Conservation (phyloP, 306 rosid genomes). For the Amphicarpaea edgeworthii region DNA sequence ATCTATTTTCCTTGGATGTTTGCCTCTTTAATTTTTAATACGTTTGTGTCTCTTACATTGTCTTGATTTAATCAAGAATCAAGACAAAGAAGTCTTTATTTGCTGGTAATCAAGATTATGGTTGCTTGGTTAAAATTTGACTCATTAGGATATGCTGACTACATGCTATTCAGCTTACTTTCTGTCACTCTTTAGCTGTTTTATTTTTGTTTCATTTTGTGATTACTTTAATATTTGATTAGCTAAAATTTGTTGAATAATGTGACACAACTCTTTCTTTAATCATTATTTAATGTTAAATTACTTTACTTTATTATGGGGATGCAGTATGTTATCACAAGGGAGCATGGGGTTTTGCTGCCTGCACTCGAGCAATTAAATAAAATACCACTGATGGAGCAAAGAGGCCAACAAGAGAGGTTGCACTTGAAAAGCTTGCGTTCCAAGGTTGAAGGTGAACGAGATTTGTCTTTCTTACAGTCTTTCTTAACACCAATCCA, state of each 20-base stretch:
- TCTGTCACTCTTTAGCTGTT: neutral
- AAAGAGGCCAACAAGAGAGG: conserved; percentile 94
- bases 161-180: conserved; percentile 4
- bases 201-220: neutral
- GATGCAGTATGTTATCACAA: conserved; percentile 84
- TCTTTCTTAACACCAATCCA: conserved; percentile 86
- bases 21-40: conserved; percentile 20
- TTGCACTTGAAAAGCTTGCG: conserved; percentile 80
- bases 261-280: neutral
- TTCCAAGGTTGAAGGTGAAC: conserved; percentile 73
- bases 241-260: conserved; percentile 30
- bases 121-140: neutral
- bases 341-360: conserved; percentile 78
- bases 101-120: conserved; percentile 28
- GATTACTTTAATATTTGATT: neutral
- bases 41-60: neutral
- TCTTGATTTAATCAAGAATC: conserved; percentile 14
- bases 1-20: conserved; percentile 16
- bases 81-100: neutral
- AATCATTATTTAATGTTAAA: conserved; percentile 21
- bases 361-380: conserved; percentile 93
- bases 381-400: conserved; percentile 94
- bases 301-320: conserved; percentile 40
- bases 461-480: conserved; percentile 78
- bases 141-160: conserved; percentile 4